Conservation (phyloP, 192 early-diverging fungal genomes). For the Gryganskiella cystojenkinii region DNA sequence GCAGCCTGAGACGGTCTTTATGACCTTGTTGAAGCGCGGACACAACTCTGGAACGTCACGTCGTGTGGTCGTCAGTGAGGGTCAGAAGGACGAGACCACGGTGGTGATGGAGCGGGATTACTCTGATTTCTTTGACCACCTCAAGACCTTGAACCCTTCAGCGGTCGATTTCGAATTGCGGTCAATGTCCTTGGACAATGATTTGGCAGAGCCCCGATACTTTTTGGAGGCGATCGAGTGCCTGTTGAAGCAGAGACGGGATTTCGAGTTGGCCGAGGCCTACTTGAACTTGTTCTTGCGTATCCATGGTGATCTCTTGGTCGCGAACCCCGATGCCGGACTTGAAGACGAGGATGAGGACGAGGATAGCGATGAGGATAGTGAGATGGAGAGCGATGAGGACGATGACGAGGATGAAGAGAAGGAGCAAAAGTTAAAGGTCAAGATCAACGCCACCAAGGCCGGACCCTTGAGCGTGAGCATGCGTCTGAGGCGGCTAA, state of each 20-base stretch:
- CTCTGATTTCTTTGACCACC: conserved; percentile 72
- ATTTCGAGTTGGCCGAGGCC: conserved; percentile 91
- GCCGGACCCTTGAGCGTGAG: conserved; percentile 43
- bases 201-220: conserved; percentile 65
- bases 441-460: conserved; percentile 44
- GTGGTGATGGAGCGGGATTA: conserved; percentile 44
- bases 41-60: conserved; percentile 56
- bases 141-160: conserved; percentile 84
- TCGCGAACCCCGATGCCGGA: conserved; percentile 64
- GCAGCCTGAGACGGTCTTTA: conserved; percentile 70
- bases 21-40: conserved; percentile 63
- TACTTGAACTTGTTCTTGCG: conserved; percentile 82
- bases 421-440: conserved; percentile 23
- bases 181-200: conserved; percentile 74
- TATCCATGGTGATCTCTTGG: conserved; percentile 84
- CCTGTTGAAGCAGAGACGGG: conserved; percentile 69
- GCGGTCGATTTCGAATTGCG: conserved; percentile 89
- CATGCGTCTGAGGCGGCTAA: conserved; percentile 41
- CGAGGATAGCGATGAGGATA: conserved; percentile 21
- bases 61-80: conserved; percentile 14
- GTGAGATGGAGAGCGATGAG: conserved; percentile 38
- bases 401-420: conserved; percentile 37
- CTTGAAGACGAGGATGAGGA: conserved; percentile 53
- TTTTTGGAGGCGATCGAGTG: conserved; percentile 76
- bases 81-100: conserved; percentile 1